These are phyloP conservation scores for Erigeron philadelphicus DNA, from an alignment of 140 eudicot genomes.

Conservation along the genomic window DNA sequence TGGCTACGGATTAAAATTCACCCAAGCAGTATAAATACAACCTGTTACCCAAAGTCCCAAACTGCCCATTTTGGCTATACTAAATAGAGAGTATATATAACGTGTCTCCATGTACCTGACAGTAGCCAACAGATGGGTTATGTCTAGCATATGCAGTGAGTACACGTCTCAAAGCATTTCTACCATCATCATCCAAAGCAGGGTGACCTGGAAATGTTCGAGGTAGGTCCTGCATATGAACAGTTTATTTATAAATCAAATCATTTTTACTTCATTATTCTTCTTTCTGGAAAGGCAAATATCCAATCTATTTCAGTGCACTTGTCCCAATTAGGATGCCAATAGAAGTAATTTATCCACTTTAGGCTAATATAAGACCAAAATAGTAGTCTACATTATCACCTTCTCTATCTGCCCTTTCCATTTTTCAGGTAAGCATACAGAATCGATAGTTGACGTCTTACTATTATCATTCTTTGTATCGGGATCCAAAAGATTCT, in stretches of 20 bases:
- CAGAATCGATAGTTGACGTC: constrained; percentile 35
- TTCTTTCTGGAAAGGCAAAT: too few relatives aligned
- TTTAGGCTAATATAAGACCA: neutral
- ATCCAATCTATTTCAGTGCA: too few relatives aligned
- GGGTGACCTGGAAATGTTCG: constrained; percentile 98
- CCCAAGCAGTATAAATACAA: neutral
- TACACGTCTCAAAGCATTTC: constrained; percentile 92
- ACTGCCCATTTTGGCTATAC: neutral
- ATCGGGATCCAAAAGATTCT: constrained; percentile 54
- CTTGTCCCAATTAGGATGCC: neutral
- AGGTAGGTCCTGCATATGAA: constrained; percentile 67
- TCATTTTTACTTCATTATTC: neutral
- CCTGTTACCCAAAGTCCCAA: neutral
- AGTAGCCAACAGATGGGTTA: constrained; percentile 92
- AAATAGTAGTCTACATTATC: neutral
- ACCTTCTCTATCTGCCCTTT: constrained; percentile 97
- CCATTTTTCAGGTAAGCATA: constrained; percentile 70
- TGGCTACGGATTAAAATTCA: neutral
- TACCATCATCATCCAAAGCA: constrained; percentile 91
- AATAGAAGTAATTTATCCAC: neutral
- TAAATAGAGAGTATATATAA: neutral
- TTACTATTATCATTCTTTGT: constrained; percentile 26
- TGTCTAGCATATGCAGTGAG: constrained; percentile 97
- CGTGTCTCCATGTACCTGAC: constrained; percentile 57
- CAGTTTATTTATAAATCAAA: neutral